phyloP scores from a whole-genome alignment of 1,284 basidiomycete genomes.

The Rhodofomes roseus region DNA sequence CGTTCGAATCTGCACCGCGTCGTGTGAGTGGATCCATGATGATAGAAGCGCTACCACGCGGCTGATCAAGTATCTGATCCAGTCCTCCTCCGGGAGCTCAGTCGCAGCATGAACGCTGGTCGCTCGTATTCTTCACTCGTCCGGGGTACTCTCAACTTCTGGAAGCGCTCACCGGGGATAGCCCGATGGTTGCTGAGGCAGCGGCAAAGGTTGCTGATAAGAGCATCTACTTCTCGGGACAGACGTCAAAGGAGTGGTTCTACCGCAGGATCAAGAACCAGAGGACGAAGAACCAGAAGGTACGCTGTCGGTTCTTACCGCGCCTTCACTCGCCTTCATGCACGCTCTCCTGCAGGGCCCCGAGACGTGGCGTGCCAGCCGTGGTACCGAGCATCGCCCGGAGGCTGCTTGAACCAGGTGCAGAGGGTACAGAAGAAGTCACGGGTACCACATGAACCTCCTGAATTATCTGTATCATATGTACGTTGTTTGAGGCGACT shows the following conservation, averaged over 20 bases:
- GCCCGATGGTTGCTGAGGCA: slow-evolving; percentile 26
- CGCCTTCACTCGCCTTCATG: neutral
- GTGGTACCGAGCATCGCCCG: slow-evolving; percentile 25
- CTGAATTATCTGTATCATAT: neutral
- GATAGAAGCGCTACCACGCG: neutral
- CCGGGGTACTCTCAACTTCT: slow-evolving; percentile 29
- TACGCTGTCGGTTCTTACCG: slow-evolving; percentile 1
- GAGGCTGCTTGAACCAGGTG: neutral
- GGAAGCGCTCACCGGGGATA: slow-evolving; percentile 22
- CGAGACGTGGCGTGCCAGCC: slow-evolving; percentile 26
- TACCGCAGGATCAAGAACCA: slow-evolving; percentile 25
- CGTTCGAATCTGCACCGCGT: slow-evolving; percentile 36
- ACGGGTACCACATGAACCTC: neutral
- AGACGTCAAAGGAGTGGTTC: slow-evolving; percentile 30
- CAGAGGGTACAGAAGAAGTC: neutral
- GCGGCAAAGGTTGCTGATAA: slow-evolving; percentile 14
- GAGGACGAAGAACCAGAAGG: slow-evolving; percentile 21
- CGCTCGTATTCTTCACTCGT: slow-evolving; percentile 37
- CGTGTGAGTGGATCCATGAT: slow-evolving; percentile 21
- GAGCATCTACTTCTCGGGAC: slow-evolving; percentile 19
- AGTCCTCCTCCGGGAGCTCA: slow-evolving; percentile 32
- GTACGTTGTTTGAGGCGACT: neutral
- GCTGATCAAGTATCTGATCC: neutral
- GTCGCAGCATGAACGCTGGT: slow-evolving; percentile 30
- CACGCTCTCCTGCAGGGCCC: slow-evolving; percentile 17